Percentiles rank a stretch among this genome's conserved stretches.
phyloP scores from a whole-genome alignment of 371 early-diverging fungal genomes.

The Basidiobolus heterosporus region DNA sequence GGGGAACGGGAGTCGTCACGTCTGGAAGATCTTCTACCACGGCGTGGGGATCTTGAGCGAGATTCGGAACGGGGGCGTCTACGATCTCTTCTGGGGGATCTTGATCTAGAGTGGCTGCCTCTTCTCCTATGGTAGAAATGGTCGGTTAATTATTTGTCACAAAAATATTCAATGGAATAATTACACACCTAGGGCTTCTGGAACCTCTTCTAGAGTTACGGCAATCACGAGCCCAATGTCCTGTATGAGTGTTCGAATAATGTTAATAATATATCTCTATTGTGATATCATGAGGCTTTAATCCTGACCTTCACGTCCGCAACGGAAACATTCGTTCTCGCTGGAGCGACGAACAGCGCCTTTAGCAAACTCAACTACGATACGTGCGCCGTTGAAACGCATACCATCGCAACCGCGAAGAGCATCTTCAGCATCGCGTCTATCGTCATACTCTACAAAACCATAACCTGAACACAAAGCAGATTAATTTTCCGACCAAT shows the following conservation, averaged over 20 bases:
- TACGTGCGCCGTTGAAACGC: constrained; percentile 28
- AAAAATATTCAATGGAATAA: neutral
- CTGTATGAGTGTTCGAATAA: neutral
- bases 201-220: neutral
- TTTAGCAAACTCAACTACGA: constrained; percentile 49
- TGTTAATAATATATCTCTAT: neutral
- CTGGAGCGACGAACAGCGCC: constrained; percentile 30
- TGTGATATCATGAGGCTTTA: neutral
- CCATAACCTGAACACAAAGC: constrained; percentile 25
- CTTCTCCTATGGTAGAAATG: neutral
- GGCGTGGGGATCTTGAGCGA: neutral
- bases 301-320: neutral
- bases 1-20: neutral
- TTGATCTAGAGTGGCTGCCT: neutral
- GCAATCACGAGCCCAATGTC: constrained; percentile 1
- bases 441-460: constrained; percentile 43
- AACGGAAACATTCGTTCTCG: constrained; percentile 36
- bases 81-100: neutral
- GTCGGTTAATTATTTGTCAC: neutral
- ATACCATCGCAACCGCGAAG: constrained; percentile 44
- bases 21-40: neutral
- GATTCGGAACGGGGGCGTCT: neutral
- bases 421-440: constrained; percentile 62
- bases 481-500: neutral
- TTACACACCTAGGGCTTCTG: neutral